Evolutionary conservation across 2,329 filamentous ascomycete genomes (phyloP).

Genomic region (Fusarium austroafricanum): DNA sequence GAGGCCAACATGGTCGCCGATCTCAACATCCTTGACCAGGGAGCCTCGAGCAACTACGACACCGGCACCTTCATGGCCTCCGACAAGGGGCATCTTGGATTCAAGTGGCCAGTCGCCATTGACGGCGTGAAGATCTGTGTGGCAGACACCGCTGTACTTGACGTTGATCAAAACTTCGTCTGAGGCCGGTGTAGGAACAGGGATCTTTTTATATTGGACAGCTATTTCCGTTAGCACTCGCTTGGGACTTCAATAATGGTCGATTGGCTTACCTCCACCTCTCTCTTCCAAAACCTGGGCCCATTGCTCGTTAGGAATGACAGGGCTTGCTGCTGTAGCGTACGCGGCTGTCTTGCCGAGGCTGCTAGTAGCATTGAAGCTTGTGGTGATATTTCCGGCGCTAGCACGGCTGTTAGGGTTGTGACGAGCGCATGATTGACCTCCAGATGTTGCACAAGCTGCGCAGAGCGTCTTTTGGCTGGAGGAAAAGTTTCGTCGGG

Average conservation of each 20-base stretch:
- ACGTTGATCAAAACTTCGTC: conserved; percentile 91
- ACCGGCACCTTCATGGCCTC: conserved; percentile 81
- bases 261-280: conserved; percentile 65
- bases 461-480: conserved; percentile 28
- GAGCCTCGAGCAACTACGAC: conserved; percentile 81
- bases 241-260: fast-evolving
- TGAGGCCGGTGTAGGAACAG: conserved; percentile 79
- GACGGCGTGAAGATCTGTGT: conserved; percentile 80
- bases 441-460: conserved; percentile 19
- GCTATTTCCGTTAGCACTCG: conserved; percentile 51
- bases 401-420: conserved; percentile 20
- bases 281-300: conserved; percentile 85
- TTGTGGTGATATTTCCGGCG: conserved; percentile 15
- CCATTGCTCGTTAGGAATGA: conserved; percentile 84
- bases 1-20: conserved; percentile 86
- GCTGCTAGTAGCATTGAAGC: conserved; percentile 18
- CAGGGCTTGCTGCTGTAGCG: conserved; percentile 32
- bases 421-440: conserved; percentile 33
- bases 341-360: conserved; percentile 33
- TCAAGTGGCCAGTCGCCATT: conserved; percentile 87
- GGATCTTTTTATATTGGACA: conserved; percentile 79
- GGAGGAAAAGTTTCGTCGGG: conserved; percentile 31
- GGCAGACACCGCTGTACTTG: conserved; percentile 89
- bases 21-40: conserved; percentile 78
- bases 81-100: conserved; percentile 83